Percentiles rank a stretch among this genome's conserved stretches.
Evolutionary conservation across 2,329 filamentous ascomycete species (phyloP).

Genomic region (Fusarium coicis): DNA sequence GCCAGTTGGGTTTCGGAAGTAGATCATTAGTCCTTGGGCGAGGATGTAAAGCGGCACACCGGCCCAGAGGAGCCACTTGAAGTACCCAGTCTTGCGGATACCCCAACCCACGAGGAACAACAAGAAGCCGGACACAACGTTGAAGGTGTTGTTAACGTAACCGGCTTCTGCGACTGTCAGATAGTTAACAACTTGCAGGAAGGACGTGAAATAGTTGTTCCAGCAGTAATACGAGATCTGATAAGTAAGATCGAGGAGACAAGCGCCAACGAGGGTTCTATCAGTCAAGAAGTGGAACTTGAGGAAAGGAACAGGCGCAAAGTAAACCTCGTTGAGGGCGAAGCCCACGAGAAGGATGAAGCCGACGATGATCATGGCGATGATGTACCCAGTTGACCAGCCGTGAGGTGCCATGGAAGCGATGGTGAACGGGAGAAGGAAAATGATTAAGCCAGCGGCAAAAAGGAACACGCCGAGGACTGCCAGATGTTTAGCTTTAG

Average conservation of each 20-base stretch:
- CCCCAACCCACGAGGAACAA: slow-evolving; percentile 58
- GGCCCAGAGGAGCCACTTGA: slow-evolving; percentile 58
- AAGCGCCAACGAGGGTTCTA: slow-evolving; percentile 63
- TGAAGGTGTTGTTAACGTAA: slow-evolving; percentile 61
- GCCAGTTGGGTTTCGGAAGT: slow-evolving; percentile 51
- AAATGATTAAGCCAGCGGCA: slow-evolving; percentile 64
- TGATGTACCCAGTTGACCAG: slow-evolving; percentile 65
- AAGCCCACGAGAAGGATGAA: slow-evolving; percentile 66
- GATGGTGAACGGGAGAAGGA: slow-evolving; percentile 74
- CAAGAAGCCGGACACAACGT: slow-evolving; percentile 61
- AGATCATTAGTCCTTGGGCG: slow-evolving; percentile 55
- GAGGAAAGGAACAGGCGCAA: slow-evolving; percentile 67
- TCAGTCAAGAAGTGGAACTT: slow-evolving; percentile 61
- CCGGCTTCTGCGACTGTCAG: slow-evolving; percentile 55
- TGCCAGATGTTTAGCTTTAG: background rate
- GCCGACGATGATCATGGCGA: slow-evolving; percentile 71
- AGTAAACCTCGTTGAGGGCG: slow-evolving; percentile 64
- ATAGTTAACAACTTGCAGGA: slow-evolving; percentile 62
- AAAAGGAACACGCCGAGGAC: slow-evolving; percentile 66
- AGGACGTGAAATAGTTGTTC: slow-evolving; percentile 66
- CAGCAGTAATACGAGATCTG: slow-evolving; percentile 63
- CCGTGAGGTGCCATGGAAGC: slow-evolving; percentile 57
- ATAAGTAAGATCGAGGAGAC: slow-evolving; percentile 55
- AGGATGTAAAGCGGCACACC: slow-evolving; percentile 64
- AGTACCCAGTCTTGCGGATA: slow-evolving; percentile 58